Base-by-base conservation (phyloP, 1,139 yeast species). In the Chernovozyma aurita region DNA sequence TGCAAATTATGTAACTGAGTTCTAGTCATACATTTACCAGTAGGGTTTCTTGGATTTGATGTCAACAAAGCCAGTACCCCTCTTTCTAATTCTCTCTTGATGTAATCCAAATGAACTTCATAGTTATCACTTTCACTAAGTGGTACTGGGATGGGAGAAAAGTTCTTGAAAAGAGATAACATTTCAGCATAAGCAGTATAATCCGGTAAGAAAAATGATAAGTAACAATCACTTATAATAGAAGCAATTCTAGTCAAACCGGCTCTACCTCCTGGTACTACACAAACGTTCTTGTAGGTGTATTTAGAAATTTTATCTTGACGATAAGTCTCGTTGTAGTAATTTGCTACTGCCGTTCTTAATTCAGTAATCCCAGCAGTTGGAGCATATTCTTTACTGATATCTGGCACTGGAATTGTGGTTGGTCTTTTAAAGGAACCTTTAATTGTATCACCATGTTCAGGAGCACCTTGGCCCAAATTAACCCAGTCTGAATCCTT, bases 111-210 rank as follows among this genome's bases (percentile, higher is more conserved):
- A 49, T 78, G 83, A 30, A 78, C 69, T 41, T 74, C 76, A 56
- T 78, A 78, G 46, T 77, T 73, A 52, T 78, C 85, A 16, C 70
- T 63, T 47, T 78, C 83, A 42, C 68, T 72, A 46, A 78, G 62
- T 1, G 85, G 85, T 9, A 78, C 84, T 1, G 85, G 85, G 38
- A 78, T 77, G 6, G 85, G 84, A 2, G 82, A 74, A 52, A 78
- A 78, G 55, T 78, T 78, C 61, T 78, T 78, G 61, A 78, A 78
- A 37, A 78, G 64, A 12, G 83, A 75, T 48, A 78, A 63, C 84
- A 78, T 78, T 55, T 78, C 85, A n/a, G 85, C 81, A 49, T 78
- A 78, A 3, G 85, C 85, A 18, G 85, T 78, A 51, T 79, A 78
- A 53, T 79, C 85, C 4, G 85, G 85, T 47, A 78, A 63, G 54